Base-by-base conservation (phyloP, 768 basidiomycete species). In the Phanerochaete carnosa region DNA sequence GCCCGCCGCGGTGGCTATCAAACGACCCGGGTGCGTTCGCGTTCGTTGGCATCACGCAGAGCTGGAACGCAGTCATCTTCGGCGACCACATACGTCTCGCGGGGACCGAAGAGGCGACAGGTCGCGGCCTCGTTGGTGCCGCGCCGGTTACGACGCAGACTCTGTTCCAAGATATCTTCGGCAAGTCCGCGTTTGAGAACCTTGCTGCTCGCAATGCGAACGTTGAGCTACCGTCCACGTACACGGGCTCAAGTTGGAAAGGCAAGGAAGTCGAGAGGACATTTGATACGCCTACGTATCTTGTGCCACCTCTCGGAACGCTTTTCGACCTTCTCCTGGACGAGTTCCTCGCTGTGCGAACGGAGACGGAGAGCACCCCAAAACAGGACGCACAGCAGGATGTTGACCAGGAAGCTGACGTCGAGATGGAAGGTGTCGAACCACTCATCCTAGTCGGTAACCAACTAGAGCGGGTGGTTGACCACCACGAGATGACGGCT, bases 91-190 rank as follows among this genome's bases (percentile, higher is more conserved):
- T 80, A 23, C 68, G 70, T 25, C 67, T 73, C 23, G 70, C 74
- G 1, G 73, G 77, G 51, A 79, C 79, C 13, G 79, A 81, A 43
- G 80, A 79, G 22, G 66, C 75, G 3, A 72, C 74, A 15, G 74
- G 80, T 22, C 76, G 70, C 35, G 78, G 72, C 43, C 74, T 80
- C 59, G 69, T 60, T 53, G 68, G 70, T 51, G 68, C 67, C 23
- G 61, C 68, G 11, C 39, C 60, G 37, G 69, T 68, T 7, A 70
- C 72, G 25, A 77, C 68, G 62, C 76, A 79, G 60, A 89, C 92
- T 8, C 76, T 97, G 7, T 93, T 95, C 75, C 89, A 93, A 71
- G 94, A 95, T 68, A 91, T 95, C 68, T 97, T 96, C 69, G 95
- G 95, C 39, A 77, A 83, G 60, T 84, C 91, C 46, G 89, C 89